Evolutionary conservation across 129 eudicot genomes (phyloP).

Genomic region (Escallonia herrerae): DNA sequence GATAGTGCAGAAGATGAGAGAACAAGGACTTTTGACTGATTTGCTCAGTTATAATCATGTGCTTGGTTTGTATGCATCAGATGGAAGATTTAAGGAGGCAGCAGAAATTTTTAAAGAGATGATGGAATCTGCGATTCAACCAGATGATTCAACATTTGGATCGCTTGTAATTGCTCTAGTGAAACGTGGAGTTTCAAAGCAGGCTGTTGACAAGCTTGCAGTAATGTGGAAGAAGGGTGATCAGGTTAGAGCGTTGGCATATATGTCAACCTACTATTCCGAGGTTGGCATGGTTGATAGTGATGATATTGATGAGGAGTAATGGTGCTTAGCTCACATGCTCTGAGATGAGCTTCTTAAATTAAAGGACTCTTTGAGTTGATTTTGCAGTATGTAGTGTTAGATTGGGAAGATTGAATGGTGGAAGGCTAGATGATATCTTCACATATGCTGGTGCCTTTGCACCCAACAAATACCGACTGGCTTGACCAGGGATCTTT

Average conservation of each 20-base stretch:
- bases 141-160: conserved; percentile 61
- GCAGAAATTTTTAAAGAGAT: conserved; percentile 59
- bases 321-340: no score
- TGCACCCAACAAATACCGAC: no score
- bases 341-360: no score
- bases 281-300: conserved; percentile 10
- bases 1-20: conserved; percentile 69
- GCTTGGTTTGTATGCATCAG: conserved; percentile 60
- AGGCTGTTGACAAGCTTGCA: conserved; percentile 58
- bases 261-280: conserved; percentile 48
- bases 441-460: no score
- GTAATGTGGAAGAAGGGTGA: conserved; percentile 44
- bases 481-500: no score
- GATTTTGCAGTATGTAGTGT: no score
- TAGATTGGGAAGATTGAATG: no score
- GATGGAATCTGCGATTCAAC: conserved; percentile 42
- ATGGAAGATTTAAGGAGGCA: conserved; percentile 76
- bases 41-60: conserved; percentile 73
- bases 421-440: no score
- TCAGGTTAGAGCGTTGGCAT: conserved; percentile 47
- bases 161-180: conserved; percentile 53
- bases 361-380: no score
- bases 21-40: conserved; percentile 60
- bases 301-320: no score
- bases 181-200: conserved; percentile 70